These are phyloP conservation scores for Pichia scutulata DNA, from an alignment of 805 yeast genomes.

Conservation along the genomic window DNA sequence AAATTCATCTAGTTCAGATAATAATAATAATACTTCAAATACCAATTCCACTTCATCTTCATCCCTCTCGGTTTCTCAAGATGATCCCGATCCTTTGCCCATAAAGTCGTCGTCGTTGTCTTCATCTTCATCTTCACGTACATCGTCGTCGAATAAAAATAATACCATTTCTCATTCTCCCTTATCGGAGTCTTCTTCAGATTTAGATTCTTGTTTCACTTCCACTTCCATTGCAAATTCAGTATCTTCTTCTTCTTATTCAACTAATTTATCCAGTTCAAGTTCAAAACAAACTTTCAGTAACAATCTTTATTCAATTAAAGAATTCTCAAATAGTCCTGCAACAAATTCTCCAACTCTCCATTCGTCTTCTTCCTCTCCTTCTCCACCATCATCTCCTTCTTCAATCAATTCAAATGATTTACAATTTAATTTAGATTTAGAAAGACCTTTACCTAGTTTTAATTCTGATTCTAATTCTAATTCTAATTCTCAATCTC, in stretches of 20 bases:
- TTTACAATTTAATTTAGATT: conserved; percentile 2
- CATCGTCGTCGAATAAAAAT: too few species aligned
- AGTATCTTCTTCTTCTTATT: not conserved
- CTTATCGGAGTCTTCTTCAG: not conserved
- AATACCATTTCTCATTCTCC: not conserved
- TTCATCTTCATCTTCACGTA: too few species aligned
- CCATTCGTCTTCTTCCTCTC: conserved; percentile 18
- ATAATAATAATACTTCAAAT: not conserved
- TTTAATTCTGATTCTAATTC: conserved; percentile 4
- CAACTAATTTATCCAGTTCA: not conserved
- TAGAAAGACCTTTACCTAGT: conserved; percentile 9
- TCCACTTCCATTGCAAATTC: not conserved
- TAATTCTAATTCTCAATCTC: not conserved
- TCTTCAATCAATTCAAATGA: conserved; percentile 22
- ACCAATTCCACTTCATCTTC: conserved; percentile 26
- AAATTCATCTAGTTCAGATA: conserved; percentile 2
- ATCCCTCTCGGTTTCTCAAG: conserved; percentile 11
- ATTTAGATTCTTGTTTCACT: not conserved
- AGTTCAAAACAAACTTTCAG: not conserved
- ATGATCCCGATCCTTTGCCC: conserved; percentile 11
- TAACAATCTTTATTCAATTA: not conserved
- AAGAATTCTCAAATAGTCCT: conserved; percentile 12
- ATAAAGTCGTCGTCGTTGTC: conserved; percentile 1
- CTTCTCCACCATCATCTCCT: conserved; percentile 20
- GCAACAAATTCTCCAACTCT: conserved; percentile 11